Percentiles rank a stretch among this genome's conserved stretches.
phyloP scores from a whole-genome alignment of 768 basidiomycete genomes.

The Suillus weaverae region DNA sequence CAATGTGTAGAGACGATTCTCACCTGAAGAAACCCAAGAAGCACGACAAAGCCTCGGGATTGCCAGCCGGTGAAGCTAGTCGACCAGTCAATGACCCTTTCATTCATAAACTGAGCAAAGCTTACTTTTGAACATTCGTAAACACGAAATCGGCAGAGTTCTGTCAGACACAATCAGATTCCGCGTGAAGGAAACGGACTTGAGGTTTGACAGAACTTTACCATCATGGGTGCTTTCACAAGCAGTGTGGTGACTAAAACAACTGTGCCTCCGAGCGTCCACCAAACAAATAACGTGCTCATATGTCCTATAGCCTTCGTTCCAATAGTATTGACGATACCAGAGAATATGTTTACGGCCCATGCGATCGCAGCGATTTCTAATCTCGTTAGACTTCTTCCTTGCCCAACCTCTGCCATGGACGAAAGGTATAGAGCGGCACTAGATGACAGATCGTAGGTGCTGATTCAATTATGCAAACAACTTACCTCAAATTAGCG shows the following conservation, averaged over 20 bases:
- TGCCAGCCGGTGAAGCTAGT: slow-evolving; percentile 56
- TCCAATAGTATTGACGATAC: slow-evolving; percentile 54
- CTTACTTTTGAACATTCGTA: slow-evolving; percentile 56
- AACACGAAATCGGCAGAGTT: slow-evolving; percentile 55
- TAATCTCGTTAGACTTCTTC: slow-evolving; percentile 43
- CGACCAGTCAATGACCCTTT: not conserved
- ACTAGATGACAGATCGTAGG: slow-evolving; percentile 24
- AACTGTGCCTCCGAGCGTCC: slow-evolving; percentile 59
- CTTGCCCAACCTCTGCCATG: slow-evolving; percentile 48
- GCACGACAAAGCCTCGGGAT: slow-evolving; percentile 54
- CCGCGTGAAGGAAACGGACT: not conserved
- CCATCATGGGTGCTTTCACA: slow-evolving; percentile 55
- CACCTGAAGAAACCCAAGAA: slow-evolving; percentile 55
- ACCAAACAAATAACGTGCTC: slow-evolving; percentile 59
- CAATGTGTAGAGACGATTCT: not conserved
- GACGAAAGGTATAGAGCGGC: slow-evolving; percentile 57
- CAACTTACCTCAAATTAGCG: slow-evolving; percentile 49
- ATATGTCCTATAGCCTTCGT: slow-evolving; percentile 57
- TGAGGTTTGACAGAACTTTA: slow-evolving; percentile 16
- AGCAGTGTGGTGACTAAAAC: slow-evolving; percentile 58
- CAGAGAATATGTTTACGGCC: slow-evolving; percentile 56
- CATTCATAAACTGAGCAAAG: not conserved
- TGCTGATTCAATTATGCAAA: not conserved
- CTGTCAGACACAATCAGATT: slow-evolving; percentile 27
- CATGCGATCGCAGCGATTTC: slow-evolving; percentile 56